These are phyloP conservation scores for Spiraea crenata DNA, from an alignment of 331 rosid genomes.

Conservation along the genomic window DNA sequence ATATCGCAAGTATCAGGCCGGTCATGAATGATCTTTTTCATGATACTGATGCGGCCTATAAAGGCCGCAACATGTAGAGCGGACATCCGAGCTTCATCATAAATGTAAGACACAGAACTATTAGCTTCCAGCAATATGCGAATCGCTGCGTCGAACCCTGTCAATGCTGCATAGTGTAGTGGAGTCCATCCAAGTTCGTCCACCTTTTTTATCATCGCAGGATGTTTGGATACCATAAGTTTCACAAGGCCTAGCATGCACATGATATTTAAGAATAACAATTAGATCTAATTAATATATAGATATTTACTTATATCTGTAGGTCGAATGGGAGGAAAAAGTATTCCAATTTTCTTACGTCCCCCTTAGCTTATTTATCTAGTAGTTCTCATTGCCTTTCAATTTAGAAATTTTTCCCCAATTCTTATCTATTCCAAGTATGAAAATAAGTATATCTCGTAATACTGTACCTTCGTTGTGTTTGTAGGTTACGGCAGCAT, in stretches of 20 bases:
- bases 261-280: too few relatives aligned
- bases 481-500: slow-evolving; percentile 17
- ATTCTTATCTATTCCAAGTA: too few relatives aligned
- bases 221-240: background rate
- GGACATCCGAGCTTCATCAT: slow-evolving; percentile 17
- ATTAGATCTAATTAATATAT: too few relatives aligned
- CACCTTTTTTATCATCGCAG: background rate
- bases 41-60: background rate
- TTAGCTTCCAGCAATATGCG: background rate
- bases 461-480: background rate
- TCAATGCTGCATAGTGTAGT: slow-evolving; percentile 25
- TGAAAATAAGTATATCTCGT: too few relatives aligned
- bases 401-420: too few relatives aligned
- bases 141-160: slow-evolving; percentile 6
- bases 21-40: background rate
- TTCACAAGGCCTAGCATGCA: slow-evolving; percentile 8
- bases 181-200: slow-evolving; percentile 26
- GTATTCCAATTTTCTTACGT: too few relatives aligned
- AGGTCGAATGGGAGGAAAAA: too few relatives aligned
- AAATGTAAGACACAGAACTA: slow-evolving; percentile 11
- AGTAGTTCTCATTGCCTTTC: too few relatives aligned
- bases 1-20: slow-evolving; percentile 23
- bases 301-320: too few relatives aligned
- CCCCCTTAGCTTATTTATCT: too few relatives aligned
- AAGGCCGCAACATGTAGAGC: slow-evolving; percentile 21